A percentile compares a stretch with the other conserved stretches of the same genome.
Conservation (phyloP, 2,329 filamentous ascomycete species). For the Beauveria sp. region DNA sequence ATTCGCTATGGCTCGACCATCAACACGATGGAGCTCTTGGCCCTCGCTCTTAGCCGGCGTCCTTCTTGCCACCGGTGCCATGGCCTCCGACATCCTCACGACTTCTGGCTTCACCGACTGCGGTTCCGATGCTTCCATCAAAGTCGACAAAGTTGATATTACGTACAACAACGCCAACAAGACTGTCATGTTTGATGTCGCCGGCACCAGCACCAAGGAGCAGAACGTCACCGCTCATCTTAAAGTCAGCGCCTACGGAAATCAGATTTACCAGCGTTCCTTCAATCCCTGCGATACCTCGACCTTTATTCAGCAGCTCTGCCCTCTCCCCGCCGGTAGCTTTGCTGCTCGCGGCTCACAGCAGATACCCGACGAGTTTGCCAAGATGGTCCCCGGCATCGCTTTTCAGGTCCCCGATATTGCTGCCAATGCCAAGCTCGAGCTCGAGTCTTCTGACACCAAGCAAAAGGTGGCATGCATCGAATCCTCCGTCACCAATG, state of each 20-base stretch:
- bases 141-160: constrained; percentile 67
- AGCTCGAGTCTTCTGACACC: constrained; percentile 57
- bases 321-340: constrained; percentile 69
- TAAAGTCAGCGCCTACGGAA: constrained; percentile 77
- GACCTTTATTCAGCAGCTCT: constrained; percentile 66
- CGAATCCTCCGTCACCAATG: constrained; percentile 73
- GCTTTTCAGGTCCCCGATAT: constrained; percentile 90
- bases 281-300: constrained; percentile 74
- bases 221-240: constrained; percentile 77
- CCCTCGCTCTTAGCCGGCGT: constrained; percentile 27
- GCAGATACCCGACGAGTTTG: constrained; percentile 62
- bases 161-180: constrained; percentile 69
- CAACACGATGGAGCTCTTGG: constrained; percentile 23
- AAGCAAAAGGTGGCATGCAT: constrained; percentile 71
- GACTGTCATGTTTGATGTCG: constrained; percentile 70
- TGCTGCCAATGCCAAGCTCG: constrained; percentile 72
- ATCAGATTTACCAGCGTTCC: constrained; percentile 64
- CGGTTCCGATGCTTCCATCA: constrained; percentile 44
- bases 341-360: constrained; percentile 70
- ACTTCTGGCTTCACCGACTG: constrained; percentile 78
- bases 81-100: constrained; percentile 65
- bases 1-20: constrained; percentile 25
- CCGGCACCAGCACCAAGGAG: constrained; percentile 62
- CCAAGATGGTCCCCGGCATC: constrained; percentile 72
- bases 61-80: constrained; percentile 37